Conservation (phyloP, 352 stramenopile genomes). For the Phytopythium mirpurense region DNA sequence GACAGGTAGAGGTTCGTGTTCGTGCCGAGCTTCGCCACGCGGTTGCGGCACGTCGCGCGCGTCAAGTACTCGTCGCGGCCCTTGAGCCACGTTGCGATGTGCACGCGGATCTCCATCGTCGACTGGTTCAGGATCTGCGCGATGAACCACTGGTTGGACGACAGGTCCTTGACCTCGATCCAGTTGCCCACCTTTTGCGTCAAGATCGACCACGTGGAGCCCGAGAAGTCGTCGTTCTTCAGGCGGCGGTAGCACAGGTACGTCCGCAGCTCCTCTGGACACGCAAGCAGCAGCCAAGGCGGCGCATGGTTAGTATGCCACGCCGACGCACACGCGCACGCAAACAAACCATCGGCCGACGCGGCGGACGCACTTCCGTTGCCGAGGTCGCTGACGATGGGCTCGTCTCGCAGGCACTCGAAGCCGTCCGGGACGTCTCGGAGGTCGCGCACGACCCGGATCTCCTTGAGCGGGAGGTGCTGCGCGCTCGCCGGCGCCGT, state of each 20-base stretch:
- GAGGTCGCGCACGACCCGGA: conserved; percentile 61
- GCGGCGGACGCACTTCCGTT: conserved; percentile 37
- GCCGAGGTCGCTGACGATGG: conserved; percentile 34
- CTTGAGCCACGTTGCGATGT: conserved; percentile 64
- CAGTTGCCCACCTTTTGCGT: conserved; percentile 67
- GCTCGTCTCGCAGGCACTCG: conserved; percentile 34
- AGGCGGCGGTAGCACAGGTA: conserved; percentile 73
- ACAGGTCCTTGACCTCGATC: conserved; percentile 79
- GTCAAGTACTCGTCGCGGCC: conserved; percentile 71
- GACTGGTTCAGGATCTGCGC: conserved; percentile 69
- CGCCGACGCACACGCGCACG: no score
- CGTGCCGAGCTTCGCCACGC: conserved; percentile 61
- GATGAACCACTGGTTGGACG: conserved; percentile 71
- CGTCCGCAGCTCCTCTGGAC: conserved; percentile 44
- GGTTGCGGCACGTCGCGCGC: conserved; percentile 46
- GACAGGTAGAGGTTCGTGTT: conserved; percentile 78
- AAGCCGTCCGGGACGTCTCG: conserved; percentile 70
- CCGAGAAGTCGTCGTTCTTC: conserved; percentile 49
- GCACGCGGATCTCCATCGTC: conserved; percentile 59
- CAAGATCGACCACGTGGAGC: conserved; percentile 67
- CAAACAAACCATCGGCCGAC: no score
- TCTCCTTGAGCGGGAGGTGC: conserved; percentile 68
- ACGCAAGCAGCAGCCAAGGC: conserved; percentile 8
- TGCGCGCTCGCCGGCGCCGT: conserved; percentile 10
- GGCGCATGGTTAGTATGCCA: conserved; percentile 9